These are phyloP conservation scores for Pseudohalonectria lignicola DNA, from an alignment of 2,329 filamentous ascomycete species.

Conservation along the genomic window DNA sequence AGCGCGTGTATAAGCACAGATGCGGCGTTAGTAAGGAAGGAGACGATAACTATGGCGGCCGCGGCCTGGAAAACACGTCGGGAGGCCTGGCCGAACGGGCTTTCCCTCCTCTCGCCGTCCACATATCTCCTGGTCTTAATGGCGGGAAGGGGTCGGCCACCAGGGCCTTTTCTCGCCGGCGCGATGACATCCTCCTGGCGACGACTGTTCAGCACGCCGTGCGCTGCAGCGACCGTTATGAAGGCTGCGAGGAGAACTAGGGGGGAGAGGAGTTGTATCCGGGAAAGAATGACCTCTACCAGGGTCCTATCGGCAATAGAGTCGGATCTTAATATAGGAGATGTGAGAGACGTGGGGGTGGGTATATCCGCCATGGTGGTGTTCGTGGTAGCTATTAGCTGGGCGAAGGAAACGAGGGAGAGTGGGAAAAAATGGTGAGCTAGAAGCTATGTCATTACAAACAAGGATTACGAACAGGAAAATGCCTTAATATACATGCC, in stretches of 20 bases:
- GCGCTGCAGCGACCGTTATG: slow-evolving; percentile 35
- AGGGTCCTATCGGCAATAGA: too few species aligned
- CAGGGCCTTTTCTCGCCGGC: slow-evolving; percentile 58
- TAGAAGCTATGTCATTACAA: too few species aligned
- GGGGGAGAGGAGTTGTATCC: slow-evolving; percentile 43
- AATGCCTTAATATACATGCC: too few species aligned
- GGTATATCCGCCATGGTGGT: too few species aligned
- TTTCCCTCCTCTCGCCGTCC: slow-evolving; percentile 20
- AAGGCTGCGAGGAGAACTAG: slow-evolving; percentile 39
- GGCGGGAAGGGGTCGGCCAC: slow-evolving; percentile 74
- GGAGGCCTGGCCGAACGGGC: slow-evolving; percentile 55
- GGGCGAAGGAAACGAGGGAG: too few species aligned
- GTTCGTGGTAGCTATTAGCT: too few species aligned
- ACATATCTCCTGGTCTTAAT: slow-evolving; percentile 34
- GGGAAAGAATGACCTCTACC: too few species aligned
- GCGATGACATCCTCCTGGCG: slow-evolving; percentile 34
- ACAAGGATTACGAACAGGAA: too few species aligned
- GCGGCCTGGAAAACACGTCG: slow-evolving; percentile 69
- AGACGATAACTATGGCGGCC: slow-evolving; percentile 59
- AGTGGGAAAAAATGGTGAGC: too few species aligned
- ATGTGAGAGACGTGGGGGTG: too few species aligned
- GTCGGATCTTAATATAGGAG: too few species aligned
- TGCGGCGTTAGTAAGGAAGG: slow-evolving; percentile 64
- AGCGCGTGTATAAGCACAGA: slow-evolving; percentile 69
- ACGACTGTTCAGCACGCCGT: slow-evolving; percentile 40